phyloP scores from a whole-genome alignment of 164 flowering plant genomes.

The Sextonia rubra region DNA sequence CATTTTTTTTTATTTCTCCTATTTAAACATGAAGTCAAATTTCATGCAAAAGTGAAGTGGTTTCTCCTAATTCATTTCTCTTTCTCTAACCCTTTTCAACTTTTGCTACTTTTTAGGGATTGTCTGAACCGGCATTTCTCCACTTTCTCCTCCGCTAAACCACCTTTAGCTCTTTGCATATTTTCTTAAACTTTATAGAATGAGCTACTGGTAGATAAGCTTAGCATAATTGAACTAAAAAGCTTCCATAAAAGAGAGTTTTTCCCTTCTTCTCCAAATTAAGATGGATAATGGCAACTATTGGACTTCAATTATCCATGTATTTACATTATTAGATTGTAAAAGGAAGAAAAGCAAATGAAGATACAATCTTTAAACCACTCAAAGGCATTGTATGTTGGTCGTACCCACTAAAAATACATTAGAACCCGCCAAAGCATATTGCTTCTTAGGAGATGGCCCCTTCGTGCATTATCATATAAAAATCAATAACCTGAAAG shows the following conservation, averaged over 20 bases:
- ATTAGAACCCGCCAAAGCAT: constrained; percentile 2
- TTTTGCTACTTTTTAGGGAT: no score
- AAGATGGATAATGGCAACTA: neutral
- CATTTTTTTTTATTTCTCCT: no score
- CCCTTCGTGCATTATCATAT: neutral
- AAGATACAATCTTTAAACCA: neutral
- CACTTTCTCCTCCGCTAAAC: no score
- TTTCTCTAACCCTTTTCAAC: no score
- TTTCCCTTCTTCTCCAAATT: neutral
- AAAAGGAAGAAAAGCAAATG: neutral
- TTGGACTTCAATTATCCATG: neutral
- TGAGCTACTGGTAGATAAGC: no score
- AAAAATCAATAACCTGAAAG: neutral
- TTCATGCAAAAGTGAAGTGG: no score
- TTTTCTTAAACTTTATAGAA: no score
- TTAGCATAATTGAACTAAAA: no score
- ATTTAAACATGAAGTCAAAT: no score
- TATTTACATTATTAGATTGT: neutral
- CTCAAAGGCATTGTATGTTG: constrained; percentile 7
- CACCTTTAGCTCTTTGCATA: no score
- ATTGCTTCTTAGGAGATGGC: neutral
- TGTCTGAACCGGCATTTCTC: no score
- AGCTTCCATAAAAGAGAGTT: neutral
- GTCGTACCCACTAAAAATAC: constrained; percentile 2
- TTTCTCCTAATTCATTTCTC: no score